phyloP scores from a whole-genome alignment of 2,329 filamentous ascomycete genomes.

The Pleomassaria siparia region DNA sequence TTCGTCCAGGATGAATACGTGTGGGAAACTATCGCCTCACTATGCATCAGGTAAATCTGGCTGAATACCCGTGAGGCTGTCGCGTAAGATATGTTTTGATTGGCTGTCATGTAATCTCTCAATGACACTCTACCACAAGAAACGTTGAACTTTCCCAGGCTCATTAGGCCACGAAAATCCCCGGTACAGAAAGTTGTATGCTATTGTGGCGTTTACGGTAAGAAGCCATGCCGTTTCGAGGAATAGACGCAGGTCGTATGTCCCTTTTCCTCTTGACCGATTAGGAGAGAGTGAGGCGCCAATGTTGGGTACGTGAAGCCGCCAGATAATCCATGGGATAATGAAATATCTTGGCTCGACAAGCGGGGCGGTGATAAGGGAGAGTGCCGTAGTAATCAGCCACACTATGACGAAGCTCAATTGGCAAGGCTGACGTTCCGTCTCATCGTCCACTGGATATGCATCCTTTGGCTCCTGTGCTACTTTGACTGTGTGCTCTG shows the following conservation, averaged over 20 bases:
- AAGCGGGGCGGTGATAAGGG: constrained; percentile 82
- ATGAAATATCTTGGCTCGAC: constrained; percentile 98
- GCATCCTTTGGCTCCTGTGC: background rate
- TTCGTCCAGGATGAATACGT: background rate
- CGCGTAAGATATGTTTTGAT: constrained; percentile 2
- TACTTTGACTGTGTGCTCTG: constrained; percentile 2
- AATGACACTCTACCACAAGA: constrained; percentile 61
- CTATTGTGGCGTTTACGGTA: constrained; percentile 64
- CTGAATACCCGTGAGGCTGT: constrained; percentile 5
- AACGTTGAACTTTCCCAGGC: constrained; percentile 66
- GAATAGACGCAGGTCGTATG: constrained; percentile 49
- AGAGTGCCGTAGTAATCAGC: constrained; percentile 72
- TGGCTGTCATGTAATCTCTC: constrained; percentile 1
- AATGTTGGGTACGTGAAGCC: constrained; percentile 67
- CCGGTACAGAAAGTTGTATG: constrained; percentile 69
- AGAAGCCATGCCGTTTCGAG: constrained; percentile 72
- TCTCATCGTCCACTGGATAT: constrained; percentile 7
- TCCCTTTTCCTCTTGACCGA: constrained; percentile 1
- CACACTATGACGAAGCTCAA: constrained; percentile 59
- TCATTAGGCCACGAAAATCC: constrained; percentile 69
- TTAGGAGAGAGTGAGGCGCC: constrained; percentile 25
- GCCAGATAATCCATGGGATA: constrained; percentile 91
- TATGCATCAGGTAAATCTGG: background rate
- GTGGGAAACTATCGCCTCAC: constrained; percentile 10
- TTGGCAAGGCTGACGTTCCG: constrained; percentile 17